Percentiles rank a stretch among this genome's conserved stretches.
Evolutionary conservation across 768 basidiomycete genomes (phyloP).

Genomic region (Pleurotus salmoneostramineus): DNA sequence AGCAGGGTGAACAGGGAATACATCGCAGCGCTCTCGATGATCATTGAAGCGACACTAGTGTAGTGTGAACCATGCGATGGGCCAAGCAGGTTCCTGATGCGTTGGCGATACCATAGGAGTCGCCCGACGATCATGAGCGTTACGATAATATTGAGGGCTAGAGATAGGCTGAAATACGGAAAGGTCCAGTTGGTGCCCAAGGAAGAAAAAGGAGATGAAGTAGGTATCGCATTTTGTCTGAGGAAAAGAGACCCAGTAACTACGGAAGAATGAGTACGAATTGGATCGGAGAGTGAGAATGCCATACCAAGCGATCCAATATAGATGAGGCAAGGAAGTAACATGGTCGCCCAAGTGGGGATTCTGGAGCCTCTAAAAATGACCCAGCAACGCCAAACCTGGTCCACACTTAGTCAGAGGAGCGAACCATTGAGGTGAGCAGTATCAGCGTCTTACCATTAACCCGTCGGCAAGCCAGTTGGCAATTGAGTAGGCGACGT

Average conservation of each 20-base stretch:
- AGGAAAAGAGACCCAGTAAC: slow-evolving; percentile 13
- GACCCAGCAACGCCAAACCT: not conserved
- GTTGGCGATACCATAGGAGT: slow-evolving; percentile 12
- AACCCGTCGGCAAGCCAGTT: slow-evolving; percentile 17
- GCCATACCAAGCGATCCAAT: not conserved
- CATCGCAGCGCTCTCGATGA: slow-evolving; percentile 15
- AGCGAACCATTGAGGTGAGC: too few relatives aligned
- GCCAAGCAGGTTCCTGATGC: slow-evolving; percentile 10
- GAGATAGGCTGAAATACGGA: slow-evolving; percentile 13
- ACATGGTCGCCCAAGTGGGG: not conserved
- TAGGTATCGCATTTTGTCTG: slow-evolving; percentile 11
- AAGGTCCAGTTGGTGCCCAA: slow-evolving; percentile 12
- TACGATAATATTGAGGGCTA: slow-evolving; percentile 15
- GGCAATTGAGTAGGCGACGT: slow-evolving; percentile 13
- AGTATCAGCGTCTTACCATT: too few relatives aligned
- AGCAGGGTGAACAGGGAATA: slow-evolving; percentile 13
- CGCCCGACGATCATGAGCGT: slow-evolving; percentile 14
- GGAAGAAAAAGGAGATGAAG: slow-evolving; percentile 7
- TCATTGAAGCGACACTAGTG: slow-evolving; percentile 12
- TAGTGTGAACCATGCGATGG: slow-evolving; percentile 8
- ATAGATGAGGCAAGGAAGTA: not conserved
- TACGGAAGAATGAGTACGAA: not conserved
- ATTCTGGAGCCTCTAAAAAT: too few relatives aligned
- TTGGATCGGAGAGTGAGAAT: not conserved
- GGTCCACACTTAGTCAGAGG: too few relatives aligned